These are phyloP conservation scores for Flaveria sonorensis DNA, from an alignment of 129 eudicot species.

Conservation along the genomic window DNA sequence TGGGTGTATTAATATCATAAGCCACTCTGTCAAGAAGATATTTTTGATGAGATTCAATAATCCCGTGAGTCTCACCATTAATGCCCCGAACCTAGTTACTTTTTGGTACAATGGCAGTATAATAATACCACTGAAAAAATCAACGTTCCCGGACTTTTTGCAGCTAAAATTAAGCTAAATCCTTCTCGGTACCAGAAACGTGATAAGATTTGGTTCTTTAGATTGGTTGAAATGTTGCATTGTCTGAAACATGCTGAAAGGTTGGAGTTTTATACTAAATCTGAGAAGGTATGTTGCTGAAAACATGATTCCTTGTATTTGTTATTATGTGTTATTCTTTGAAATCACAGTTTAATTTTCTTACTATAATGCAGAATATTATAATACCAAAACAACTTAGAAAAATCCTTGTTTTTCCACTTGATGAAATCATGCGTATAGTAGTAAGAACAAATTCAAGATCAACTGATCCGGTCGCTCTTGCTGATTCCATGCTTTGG, in stretches of 20 bases:
- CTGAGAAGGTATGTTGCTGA: slow-evolving; percentile 9
- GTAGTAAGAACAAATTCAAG: not conserved
- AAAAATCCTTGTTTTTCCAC: not conserved
- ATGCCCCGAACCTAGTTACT: not conserved
- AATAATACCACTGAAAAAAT: not conserved
- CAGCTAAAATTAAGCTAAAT: not conserved
- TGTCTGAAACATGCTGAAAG: not conserved
- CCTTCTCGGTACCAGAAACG: not conserved
- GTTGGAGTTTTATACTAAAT: not conserved
- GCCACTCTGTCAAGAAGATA: slow-evolving; percentile 3
- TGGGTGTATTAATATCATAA: slow-evolving; percentile 23
- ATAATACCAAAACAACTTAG: slow-evolving; percentile 8
- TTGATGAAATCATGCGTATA: not conserved
- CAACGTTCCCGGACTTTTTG: not conserved
- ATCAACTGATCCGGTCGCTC: not conserved
- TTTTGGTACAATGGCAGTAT: slow-evolving; percentile 9
- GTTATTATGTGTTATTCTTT: not conserved
- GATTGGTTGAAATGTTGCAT: not conserved
- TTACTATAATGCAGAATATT: slow-evolving; percentile 9
- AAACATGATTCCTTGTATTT: not conserved
- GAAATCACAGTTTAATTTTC: not conserved
- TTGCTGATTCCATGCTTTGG: slow-evolving; percentile 19
- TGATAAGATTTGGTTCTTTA: slow-evolving; percentile 6
- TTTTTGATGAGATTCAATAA: not conserved
- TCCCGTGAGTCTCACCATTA: not conserved